Evolutionary conservation across 2,329 filamentous ascomycete species (phyloP).

Genomic region (Pezicula radicicola): DNA sequence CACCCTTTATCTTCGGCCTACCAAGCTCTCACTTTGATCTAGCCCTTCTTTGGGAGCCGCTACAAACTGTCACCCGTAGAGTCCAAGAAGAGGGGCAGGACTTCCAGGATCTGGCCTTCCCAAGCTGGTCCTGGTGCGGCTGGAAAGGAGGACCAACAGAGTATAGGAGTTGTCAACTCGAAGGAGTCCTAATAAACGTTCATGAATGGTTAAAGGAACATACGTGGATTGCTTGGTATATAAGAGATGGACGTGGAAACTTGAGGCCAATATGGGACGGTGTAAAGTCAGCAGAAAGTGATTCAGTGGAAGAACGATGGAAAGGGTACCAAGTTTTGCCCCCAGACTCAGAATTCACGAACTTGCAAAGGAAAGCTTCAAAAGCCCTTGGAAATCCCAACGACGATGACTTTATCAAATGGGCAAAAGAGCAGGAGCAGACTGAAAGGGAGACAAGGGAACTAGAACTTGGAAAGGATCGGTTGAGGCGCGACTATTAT

Average conservation of each 20-base stretch:
- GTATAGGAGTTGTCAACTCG: constrained; percentile 22
- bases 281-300: not conserved
- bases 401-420: not conserved
- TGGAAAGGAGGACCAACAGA: constrained; percentile 23
- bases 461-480: not conserved
- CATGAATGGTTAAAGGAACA: constrained; percentile 30
- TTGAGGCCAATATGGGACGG: constrained; percentile 28
- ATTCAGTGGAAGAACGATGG: not conserved
- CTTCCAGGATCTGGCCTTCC: constrained; percentile 19
- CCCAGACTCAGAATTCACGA: not conserved
- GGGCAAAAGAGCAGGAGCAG: constrained; percentile 2
- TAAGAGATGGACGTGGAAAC: constrained; percentile 29
- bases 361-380: not conserved
- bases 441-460: not conserved
- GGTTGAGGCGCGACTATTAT: not conserved
- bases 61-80: not conserved
- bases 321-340: not conserved
- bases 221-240: constrained; percentile 35
- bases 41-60: constrained; percentile 31
- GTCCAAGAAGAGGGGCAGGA: not conserved
- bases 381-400: not conserved
- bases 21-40: constrained; percentile 32
- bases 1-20: constrained; percentile 27
- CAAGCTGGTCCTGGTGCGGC: constrained; percentile 34
- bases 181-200: constrained; percentile 18